Conservation (phyloP, 768 basidiomycete species). For the Pleurotus salmoneostramineus region DNA sequence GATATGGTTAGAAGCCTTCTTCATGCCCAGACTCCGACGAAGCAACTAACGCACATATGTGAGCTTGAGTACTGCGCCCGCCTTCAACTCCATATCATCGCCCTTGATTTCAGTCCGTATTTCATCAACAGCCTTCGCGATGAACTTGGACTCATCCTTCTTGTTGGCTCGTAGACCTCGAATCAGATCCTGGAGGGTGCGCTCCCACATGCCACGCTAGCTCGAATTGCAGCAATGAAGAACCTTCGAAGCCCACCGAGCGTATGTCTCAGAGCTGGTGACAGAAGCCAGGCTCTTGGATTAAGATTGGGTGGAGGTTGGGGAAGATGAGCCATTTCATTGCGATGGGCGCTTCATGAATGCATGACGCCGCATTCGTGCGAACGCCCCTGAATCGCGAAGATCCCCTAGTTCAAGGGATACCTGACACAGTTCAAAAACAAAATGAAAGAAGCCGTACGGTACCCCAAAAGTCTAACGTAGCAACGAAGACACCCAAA, state of each 20-base stretch:
- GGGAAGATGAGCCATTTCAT: not conserved
- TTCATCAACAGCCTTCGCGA: slow-evolving; percentile 91
- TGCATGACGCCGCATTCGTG: not conserved
- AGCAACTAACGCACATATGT: slow-evolving; percentile 73
- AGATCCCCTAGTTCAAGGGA: not conserved
- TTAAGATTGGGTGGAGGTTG: not conserved
- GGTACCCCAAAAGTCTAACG: too few species aligned
- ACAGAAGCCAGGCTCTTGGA: not conserved
- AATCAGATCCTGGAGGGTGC: slow-evolving; percentile 92
- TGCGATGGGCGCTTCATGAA: not conserved
- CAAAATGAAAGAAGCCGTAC: not conserved
- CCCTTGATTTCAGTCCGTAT: slow-evolving; percentile 87
- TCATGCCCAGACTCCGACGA: not conserved
- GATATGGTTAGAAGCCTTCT: not conserved
- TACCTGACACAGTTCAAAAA: not conserved
- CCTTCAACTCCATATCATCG: slow-evolving; percentile 97
- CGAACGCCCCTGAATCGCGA: not conserved
- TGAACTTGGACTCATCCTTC: slow-evolving; percentile 88
- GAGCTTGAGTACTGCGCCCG: slow-evolving; percentile 91
- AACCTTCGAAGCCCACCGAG: too few species aligned
- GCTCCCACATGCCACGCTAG: slow-evolving; percentile 79
- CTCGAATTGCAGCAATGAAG: not conserved
- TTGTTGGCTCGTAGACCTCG: slow-evolving; percentile 95
- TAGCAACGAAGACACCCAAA: too few species aligned
- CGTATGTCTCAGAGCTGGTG: too few species aligned